Conservation (phyloP, 2,329 filamentous ascomycete species). For the Podosphaera fusca region DNA sequence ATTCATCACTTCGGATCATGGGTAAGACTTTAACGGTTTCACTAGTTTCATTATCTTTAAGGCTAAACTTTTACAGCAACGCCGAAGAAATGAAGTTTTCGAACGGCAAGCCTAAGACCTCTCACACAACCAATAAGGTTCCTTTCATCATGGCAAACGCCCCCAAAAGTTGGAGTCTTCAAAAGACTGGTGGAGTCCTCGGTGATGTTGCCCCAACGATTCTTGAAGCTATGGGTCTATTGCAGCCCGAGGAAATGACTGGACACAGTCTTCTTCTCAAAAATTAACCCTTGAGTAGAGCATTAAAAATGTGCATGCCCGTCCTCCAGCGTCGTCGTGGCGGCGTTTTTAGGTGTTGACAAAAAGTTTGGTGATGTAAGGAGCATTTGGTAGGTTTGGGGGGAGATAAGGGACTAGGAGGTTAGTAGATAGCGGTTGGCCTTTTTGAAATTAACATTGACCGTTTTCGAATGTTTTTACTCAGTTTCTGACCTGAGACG, state of each 20-base stretch:
- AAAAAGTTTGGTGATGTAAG: no score
- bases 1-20: constrained; percentile 91
- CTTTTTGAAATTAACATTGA: no score
- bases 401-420: no score
- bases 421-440: no score
- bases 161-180: constrained; percentile 67
- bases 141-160: constrained; percentile 97
- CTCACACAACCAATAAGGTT: constrained; percentile 93
- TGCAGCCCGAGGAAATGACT: constrained; percentile 80
- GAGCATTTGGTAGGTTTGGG: no score
- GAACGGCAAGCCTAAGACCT: constrained; percentile 91
- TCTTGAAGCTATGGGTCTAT: constrained; percentile 71
- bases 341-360: no score
- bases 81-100: constrained; percentile 98
- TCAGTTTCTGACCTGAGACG: no score
- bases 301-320: background rate
- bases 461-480: no score
- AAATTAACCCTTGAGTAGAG: constrained; percentile 17
- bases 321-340: no score
- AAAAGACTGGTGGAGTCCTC: constrained; percentile 58
- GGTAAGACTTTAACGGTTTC: constrained; percentile 23
- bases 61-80: constrained; percentile 26
- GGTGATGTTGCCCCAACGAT: constrained; percentile 94
- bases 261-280: constrained; percentile 66
- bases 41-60: background rate